Conservation (phyloP, 2,329 filamentous ascomycete species). For the Aspergillus sclerotialis region DNA sequence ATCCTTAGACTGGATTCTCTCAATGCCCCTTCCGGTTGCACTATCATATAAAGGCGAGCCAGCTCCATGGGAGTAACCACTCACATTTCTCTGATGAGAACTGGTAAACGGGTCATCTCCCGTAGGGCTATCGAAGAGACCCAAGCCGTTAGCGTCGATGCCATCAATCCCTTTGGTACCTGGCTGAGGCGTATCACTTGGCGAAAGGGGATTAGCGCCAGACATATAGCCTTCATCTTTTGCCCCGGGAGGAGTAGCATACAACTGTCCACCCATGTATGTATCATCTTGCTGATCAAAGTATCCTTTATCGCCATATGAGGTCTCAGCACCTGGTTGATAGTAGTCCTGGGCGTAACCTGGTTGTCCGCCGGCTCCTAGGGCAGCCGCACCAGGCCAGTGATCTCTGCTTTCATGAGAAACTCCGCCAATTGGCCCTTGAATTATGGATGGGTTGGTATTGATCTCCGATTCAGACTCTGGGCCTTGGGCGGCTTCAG, state of each 20-base stretch:
- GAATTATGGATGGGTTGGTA: conserved; percentile 78
- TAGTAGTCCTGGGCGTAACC: conserved; percentile 57
- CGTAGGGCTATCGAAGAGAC: conserved; percentile 43
- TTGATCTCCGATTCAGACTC: conserved; percentile 57
- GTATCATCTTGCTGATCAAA: conserved; percentile 21
- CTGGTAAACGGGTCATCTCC: conserved; percentile 61
- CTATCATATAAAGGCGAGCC: conserved; percentile 84
- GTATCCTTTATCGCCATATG: conserved; percentile 20
- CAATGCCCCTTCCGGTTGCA: conserved; percentile 77
- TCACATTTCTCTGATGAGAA: conserved; percentile 59
- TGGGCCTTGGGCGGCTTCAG: conserved; percentile 63
- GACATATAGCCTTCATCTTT: conserved; percentile 93
- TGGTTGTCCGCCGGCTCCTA: conserved; percentile 49
- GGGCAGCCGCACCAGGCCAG: conserved; percentile 51
- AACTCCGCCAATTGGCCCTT: conserved; percentile 60
- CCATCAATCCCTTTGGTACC: conserved; percentile 45
- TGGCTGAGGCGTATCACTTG: conserved; percentile 42
- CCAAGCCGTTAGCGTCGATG: conserved; percentile 46
- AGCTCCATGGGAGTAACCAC: conserved; percentile 89
- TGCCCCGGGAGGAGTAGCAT: conserved; percentile 51
- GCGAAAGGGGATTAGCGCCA: conserved; percentile 54
- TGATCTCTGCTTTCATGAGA: conserved; percentile 43
- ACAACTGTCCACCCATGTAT: conserved; percentile 30
- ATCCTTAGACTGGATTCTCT: conserved; percentile 90
- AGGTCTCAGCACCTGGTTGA: conserved; percentile 34